Base-by-base conservation (phyloP, 2,329 filamentous ascomycete species). In the Paramyrothecium roridum region DNA sequence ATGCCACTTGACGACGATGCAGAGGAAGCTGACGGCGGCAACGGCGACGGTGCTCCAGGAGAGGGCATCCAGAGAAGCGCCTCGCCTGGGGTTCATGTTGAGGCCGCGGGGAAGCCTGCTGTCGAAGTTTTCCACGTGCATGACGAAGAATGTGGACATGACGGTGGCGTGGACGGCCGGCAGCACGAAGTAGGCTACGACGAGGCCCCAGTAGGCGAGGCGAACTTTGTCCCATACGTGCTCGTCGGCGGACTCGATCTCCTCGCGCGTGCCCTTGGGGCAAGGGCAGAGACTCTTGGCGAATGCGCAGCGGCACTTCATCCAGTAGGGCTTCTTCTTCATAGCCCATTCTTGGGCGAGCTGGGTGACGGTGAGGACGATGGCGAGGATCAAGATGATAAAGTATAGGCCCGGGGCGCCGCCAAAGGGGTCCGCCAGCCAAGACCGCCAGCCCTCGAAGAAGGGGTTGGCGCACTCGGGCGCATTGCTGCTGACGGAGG, bases 381-480 rank as follows among this genome's bases (percentile, higher is more conserved):
- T 43, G n/a, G 60, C 60, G 2, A 53, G 33, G 17, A 60, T 43
- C 3, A 63, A 47, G 20, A 57, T 57, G 33, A 63, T 11, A 57
- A 58, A 63, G 37, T 56, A 50, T 3, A 61, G 10, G 60, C 58
- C 62, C 52, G 26, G 49, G 30, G 30, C 12, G 17, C 23, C 19
- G 16, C 57, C 56, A 30, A 37, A 34, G 6, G 61, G 57, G 16
- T 40, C 34, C 17, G 59, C 59, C 21, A 58, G 20, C 20, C 47
- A 62, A 37, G 57, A 59, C 46, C 64, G 59, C 64, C 63, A 66
- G 7, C 64, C 60, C 54, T 66, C 64, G 37, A 65, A 66, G 55
- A 66, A 66, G 51, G 62, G 55, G 46, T 65, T 66, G 19, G 57
- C 55, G 54, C 64, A 66, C 3, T 57, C 56, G 19, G 56, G 50